Evolutionary conservation across 441 rosid genomes (phyloP), one percentile per base, ranked within the genome.

Genomic region (Viola pubescens): DNA sequence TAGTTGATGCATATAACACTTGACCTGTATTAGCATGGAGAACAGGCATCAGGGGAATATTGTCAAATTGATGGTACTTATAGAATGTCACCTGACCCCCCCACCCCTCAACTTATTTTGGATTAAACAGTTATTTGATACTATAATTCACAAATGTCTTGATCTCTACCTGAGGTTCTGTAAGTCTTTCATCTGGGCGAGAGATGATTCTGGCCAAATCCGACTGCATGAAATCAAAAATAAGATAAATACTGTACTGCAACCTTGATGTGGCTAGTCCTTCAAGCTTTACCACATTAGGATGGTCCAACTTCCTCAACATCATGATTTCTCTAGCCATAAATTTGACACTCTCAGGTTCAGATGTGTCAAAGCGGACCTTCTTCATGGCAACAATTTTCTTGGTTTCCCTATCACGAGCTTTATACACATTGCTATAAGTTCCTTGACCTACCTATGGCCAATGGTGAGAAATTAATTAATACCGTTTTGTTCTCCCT

Each of bases 281-380:
- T 71, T 83, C 87, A 46, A 87, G 81, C 82, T 85, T 89, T 12
- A 89, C 74, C 34, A 89, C 65, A 47, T 89, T 87, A 6, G 90
- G 95, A 73, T 89, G 97, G 68, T 89, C 91, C 71, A 89, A 61
- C 76, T 80, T 86, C 69, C 77, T 84, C 9, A 89, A 68, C 57
- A 83, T 79, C 71, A 76, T 70, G 39, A 88, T 86, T 78, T 88
- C 94, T 64, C 91, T 66, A 1, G 96, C 96, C 86, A 86, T 84
- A 49, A 81, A 79, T 70, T 77, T 85, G 69, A 85, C 77, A 71
- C 91, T 83, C 71, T 85, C 86, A 8, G 91, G 82, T 52, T 89
- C 79, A 37, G 80, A 81, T 64, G 78, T 69, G 62, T 87, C 84
- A 5, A 87, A 80, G 0, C 77, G 69, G 48, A 89, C 85, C 82